Percentiles rank a stretch among this genome's conserved stretches.
Conservation (phyloP, 805 yeast genomes). For the Cyberlindnera euphorbiiphila region DNA sequence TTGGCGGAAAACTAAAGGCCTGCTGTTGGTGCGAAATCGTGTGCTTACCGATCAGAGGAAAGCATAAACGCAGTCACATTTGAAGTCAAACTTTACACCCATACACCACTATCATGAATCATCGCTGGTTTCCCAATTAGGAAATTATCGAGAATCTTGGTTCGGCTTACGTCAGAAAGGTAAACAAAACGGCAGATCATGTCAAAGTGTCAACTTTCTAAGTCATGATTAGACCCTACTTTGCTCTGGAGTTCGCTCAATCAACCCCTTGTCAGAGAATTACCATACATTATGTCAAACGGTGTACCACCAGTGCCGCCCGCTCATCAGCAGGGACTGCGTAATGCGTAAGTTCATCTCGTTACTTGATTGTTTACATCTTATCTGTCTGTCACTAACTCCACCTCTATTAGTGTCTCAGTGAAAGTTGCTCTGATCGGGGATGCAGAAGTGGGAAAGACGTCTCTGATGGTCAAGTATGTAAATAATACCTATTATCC, state of each 20-base stretch:
- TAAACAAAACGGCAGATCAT: slow-evolving; percentile 10
- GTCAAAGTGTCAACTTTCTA: neutral
- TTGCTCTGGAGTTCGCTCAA: no score
- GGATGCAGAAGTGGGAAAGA: slow-evolving; percentile 94
- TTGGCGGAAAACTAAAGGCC: neutral
- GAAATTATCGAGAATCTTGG: slow-evolving; percentile 2
- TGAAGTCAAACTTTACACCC: neutral
- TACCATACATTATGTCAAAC: slow-evolving; percentile 3
- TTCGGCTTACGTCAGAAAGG: slow-evolving; percentile 20
- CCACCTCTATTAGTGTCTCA: slow-evolving; percentile 38
- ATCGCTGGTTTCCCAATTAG: neutral
- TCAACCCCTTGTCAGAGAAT: no score
- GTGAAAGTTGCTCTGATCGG: slow-evolving; percentile 91
- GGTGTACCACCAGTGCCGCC: slow-evolving; percentile 22
- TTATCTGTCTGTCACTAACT: slow-evolving; percentile 5
- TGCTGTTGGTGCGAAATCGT: neutral
- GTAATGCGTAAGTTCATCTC: slow-evolving; percentile 21
- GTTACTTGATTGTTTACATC: neutral
- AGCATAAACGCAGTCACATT: slow-evolving; percentile 13
- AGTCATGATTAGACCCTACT: neutral
- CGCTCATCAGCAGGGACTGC: slow-evolving; percentile 18
- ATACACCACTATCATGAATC: slow-evolving; percentile 1
- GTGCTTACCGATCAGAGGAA: slow-evolving; percentile 16
- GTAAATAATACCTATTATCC: slow-evolving; percentile 94
- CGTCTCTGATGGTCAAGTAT: slow-evolving; percentile 93